phyloP scores from a whole-genome alignment of 2,329 filamentous ascomycete species.

The Botrytis squamosa region DNA sequence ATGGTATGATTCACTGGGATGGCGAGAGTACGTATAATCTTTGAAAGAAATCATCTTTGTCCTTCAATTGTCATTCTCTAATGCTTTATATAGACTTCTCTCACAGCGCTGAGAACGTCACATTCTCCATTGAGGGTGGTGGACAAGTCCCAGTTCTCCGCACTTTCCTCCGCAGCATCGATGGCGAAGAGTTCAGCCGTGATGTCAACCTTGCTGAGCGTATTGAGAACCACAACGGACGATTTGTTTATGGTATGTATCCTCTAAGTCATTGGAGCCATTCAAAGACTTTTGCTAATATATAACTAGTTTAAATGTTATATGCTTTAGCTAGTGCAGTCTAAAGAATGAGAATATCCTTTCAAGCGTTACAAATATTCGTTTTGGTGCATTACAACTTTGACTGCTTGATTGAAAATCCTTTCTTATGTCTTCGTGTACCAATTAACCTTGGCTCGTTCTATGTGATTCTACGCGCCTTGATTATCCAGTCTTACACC shows the following conservation, averaged over 20 bases:
- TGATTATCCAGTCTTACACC: no score
- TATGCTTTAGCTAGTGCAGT: conserved; percentile 18
- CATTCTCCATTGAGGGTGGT: conserved; percentile 44
- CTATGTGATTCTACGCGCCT: neutral
- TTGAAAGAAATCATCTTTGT: no score
- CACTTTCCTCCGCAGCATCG: conserved; percentile 38
- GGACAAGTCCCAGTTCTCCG: conserved; percentile 45
- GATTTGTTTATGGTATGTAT: conserved; percentile 42
- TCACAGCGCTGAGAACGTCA: conserved; percentile 40
- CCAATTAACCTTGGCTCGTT: neutral
- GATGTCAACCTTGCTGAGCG: conserved; percentile 47
- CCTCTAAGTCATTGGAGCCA: neutral
- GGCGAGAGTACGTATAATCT: conserved; percentile 27
- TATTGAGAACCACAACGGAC: conserved; percentile 43
- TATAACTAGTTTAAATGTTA: conserved; percentile 7
- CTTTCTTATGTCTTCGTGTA: neutral
- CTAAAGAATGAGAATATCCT: conserved; percentile 16
- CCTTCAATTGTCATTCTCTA: neutral
- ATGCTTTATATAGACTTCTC: conserved; percentile 38
- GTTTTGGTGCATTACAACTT: neutral
- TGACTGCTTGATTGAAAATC: neutral
- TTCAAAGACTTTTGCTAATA: neutral
- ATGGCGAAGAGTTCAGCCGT: conserved; percentile 39
- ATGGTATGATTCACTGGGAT: conserved; percentile 47
- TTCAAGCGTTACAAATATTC: conserved; percentile 6